Evolutionary conservation across 2,329 filamentous ascomycete genomes (phyloP), one percentile per base, ranked within the genome.

Genomic region (Byssothecium circinans): DNA sequence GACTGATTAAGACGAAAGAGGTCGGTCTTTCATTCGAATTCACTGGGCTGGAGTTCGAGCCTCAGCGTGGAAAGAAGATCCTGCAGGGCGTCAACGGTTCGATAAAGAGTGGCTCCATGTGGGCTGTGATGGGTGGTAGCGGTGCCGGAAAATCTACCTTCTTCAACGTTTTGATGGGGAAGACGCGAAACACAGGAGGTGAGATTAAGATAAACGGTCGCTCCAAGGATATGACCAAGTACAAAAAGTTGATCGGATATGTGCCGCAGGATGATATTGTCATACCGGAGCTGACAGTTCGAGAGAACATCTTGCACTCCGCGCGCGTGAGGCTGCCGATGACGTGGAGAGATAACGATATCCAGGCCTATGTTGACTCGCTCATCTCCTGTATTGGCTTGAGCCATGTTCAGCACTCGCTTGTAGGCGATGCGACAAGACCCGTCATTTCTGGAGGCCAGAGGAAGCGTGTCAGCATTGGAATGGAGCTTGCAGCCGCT

Each of bases 191-290:
- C 49, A 83, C 78, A 0, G 81, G 81, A 81, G 44, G 44, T 8
- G 8, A 20, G 18, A 47, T 47, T 23, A 47, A 75, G 38, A 74
- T 83, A 53, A 84, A 83, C 51, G 77, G 76, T n/a, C 67, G 71
- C 4, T 70, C 57, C 0, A 43, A 47, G 33, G 39, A 47, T 15
- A 67, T 80, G 65, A 73, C 73, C 57, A 69, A 70, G 34, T 83
- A 81, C 63, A 82, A 80, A 63, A 82, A 83, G 59, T 70, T 83
- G 47, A 82, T 84, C 20, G 81, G 81, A 18, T 84, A 83, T 49
- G 81, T 85, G 2, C 81, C 82, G 1, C 81, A 85, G 56, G 80
- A 84, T 51, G 82, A 84, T 59, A 75, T 84, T 20, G 75, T 84
- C 2, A 71, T 83, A 8, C 78, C 81, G 0, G 80, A 85, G 58